Base-by-base conservation (phyloP, 306 rosid species). In the Medicago ruthenica region DNA sequence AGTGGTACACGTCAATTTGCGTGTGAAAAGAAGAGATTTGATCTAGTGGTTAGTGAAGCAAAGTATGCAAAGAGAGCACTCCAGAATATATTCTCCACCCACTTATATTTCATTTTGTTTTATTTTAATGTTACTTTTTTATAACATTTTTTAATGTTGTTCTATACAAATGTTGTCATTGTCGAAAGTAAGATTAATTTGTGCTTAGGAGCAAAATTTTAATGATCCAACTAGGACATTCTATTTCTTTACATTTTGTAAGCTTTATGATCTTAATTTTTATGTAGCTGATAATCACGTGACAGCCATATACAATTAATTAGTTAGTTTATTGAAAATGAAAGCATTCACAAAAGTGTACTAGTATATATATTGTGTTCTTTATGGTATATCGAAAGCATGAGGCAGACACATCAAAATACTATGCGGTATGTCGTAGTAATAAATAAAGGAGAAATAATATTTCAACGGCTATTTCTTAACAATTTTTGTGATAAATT, bases 11-110 rank as follows among this genome's bases (percentile, higher is more conserved):
- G 68, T 77, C 40, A 21, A 44, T 44, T 62, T 69, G 48, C 9
- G 86, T 62, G 84, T 84, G 82, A 75, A 86, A 70, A 69, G 65
- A 60, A 68, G 7, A 59, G 53, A 21, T 7, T 11, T 41, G 41
- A 63, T 22, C 1, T 8, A 53, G 41, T 39, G 72, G 77, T 39
- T 11, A 70, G 79, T 50, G 79, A 83, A 80, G 66, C 51, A 36
- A 36, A 51, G 40, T 4, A 9, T 16, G 60, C 60, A 54, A 45
- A 45, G 51, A 39, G 70, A 4, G 59, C 58, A 80, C 20, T 39
- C 24, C 8, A 72, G 51, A 76, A 17, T 66, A 65, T 41, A 65
- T 60, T 27, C 78, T 71, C 80, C 54, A 21, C 69, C 54, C 85
- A 73, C 76, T 76, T 17, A 70, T 24, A 31, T 27, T 61, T 27